Conservation (phyloP, 192 early-diverging fungal species). For the Coemansia javaensis region DNA sequence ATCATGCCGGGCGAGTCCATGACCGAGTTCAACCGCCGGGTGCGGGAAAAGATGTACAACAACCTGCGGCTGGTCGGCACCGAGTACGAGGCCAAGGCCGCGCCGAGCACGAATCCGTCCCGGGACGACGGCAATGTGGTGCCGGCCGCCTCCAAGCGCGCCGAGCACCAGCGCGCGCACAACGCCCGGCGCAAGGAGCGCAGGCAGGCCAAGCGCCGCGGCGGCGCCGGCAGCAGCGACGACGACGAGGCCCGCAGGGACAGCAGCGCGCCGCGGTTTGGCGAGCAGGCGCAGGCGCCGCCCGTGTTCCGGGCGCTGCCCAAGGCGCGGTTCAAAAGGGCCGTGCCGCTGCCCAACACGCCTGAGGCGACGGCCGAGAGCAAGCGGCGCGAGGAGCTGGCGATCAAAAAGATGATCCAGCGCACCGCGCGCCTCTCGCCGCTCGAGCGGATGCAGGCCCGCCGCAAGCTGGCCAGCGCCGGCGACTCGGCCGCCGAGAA, state of each 20-base stretch:
- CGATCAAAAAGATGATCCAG: slow-evolving; percentile 45
- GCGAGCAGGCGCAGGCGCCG: slow-evolving; percentile 44
- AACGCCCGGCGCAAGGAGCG: slow-evolving; percentile 25
- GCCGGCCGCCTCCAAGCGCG: slow-evolving; percentile 17
- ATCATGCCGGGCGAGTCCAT: slow-evolving; percentile 41
- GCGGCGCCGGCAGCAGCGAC: slow-evolving; percentile 29
- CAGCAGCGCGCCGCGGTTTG: slow-evolving; percentile 26
- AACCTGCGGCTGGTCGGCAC: slow-evolving; percentile 31
- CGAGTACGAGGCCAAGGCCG: not conserved
- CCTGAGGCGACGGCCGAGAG: slow-evolving; percentile 17
- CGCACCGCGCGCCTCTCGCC: slow-evolving; percentile 35
- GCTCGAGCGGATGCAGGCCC: slow-evolving; percentile 43
- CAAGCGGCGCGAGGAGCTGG: slow-evolving; percentile 29
- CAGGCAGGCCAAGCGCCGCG: slow-evolving; percentile 18
- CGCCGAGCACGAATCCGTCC: slow-evolving; percentile 10
- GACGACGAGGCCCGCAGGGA: slow-evolving; percentile 26
- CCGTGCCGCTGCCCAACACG: slow-evolving; percentile 35
- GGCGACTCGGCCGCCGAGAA: slow-evolving; percentile 42
- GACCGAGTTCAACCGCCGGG: slow-evolving; percentile 27
- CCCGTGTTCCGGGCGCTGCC: slow-evolving; percentile 42
- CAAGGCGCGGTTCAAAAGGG: slow-evolving; percentile 40
- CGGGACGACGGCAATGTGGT: slow-evolving; percentile 18
- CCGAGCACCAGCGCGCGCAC: slow-evolving; percentile 12
- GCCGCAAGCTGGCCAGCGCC: slow-evolving; percentile 27
- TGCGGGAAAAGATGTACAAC: slow-evolving; percentile 34